Base-by-base conservation (phyloP, 2,329 filamentous ascomycete species). In the Escovopsis sp. region DNA sequence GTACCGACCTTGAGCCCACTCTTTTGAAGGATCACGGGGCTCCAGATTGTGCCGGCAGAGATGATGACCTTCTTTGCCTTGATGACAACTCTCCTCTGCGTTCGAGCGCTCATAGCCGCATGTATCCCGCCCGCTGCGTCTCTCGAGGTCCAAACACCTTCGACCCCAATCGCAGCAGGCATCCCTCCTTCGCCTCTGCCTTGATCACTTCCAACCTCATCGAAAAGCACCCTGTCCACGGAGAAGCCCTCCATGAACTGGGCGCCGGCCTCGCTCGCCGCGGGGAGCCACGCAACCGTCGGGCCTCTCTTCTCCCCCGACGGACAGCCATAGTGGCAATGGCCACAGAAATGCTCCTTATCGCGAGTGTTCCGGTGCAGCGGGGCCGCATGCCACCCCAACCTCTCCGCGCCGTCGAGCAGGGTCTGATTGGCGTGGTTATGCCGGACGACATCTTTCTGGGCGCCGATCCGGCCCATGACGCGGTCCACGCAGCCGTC, bases 241-340 rank as follows among this genome's bases (percentile, higher is more conserved):
- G 77, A 61, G 52, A 91, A 85, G 0, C 87, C 87, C 64, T 95
- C 86, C 43, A 93, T 73, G 55, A 94, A 94, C 48, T 72, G 67
- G 1, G 87, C 84, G 0, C 87, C 87, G 1, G 82, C 77, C 40
- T 71, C 70, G 1, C 79, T 81, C 2, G 89, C 87, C 51, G 87
- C 84, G 0, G 84, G 84, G 12, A 95, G 66, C 68, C 78, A 95
- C 7, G 76, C 76, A 20, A 84, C 76, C 0, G 75, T 72, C 0
- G 88, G 83, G 0, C 88, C 86, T 57, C 82, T 79, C 64, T 95
- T 95, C 48, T 79, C 76, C 37, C 72, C 76, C 2, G 74, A 73
- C 15, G 74, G 73, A 51, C 76, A 80, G 10, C 76, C 76, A 30
- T 77, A 51, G 31, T 69, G 65, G 55, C 76, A 81, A 45, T 70